Base-by-base conservation (phyloP, 768 basidiomycete species). In the Russula earlei region DNA sequence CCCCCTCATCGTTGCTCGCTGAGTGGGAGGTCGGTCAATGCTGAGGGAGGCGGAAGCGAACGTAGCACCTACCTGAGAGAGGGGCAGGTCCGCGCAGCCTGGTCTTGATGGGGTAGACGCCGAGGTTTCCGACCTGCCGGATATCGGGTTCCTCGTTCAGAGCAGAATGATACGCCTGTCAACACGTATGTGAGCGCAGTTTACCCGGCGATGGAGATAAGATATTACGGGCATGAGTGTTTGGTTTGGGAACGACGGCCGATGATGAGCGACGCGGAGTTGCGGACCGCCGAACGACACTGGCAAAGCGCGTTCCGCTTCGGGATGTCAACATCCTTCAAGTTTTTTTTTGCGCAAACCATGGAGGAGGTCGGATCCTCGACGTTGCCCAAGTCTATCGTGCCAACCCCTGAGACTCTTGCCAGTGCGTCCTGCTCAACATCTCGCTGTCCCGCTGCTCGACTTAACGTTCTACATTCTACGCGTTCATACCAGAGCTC, bases 161-260 rank as follows among this genome's bases (percentile, higher is more conserved):
- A 5, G 89, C 74, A 3, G 96, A 97, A 70, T 99, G 95, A 68
- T 99, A 99, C 20, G 95, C 95, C 96, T 98, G 62, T 29, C 5
- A 10, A 15, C 31, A 17, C 9, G 0, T 11, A 31, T 3, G 17
- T 49, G 25, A 49, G 42, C 31, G 36, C 15, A 31, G 41, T 15
- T 1, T 36, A 41, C 2, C 33, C 10, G 24, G 9, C 55, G 5
- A 61, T 33, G 25, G 15, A 56, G 44, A 52, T 9, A n/a, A 17
- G 22, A 27, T 17, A 64, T 63, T 51, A 68, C 68, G 24, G 70
- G 59, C 61, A 64, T 62, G n/a, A 36, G 56, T 5, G 29, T 10
- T 31, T 31, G 5, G 29, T 4, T 31, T 31, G 29, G 29, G 9
- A 31, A 7, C 10, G 29, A 31, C 29, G 29, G 29, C 29, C n/a